Base-by-base conservation (phyloP, 2,329 filamentous ascomycete genomes). In the Parastagonospora avenae region DNA sequence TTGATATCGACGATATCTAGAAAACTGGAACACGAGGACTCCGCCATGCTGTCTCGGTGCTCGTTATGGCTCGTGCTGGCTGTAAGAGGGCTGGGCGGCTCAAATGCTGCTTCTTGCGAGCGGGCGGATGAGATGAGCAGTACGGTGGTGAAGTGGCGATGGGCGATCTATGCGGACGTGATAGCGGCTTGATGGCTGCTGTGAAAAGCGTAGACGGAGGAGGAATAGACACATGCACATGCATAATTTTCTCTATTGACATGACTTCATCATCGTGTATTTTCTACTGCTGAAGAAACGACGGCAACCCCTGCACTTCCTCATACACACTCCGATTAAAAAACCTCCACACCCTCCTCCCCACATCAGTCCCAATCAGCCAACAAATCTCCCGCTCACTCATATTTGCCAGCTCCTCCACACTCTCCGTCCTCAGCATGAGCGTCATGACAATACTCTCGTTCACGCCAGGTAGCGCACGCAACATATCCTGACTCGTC, bases 1-100 rank as follows among this genome's bases (percentile, higher is more conserved):
- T 97, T 70, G 91, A 95, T 75, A 91, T 96, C 74, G 93, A 97
- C 80, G 92, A 97, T 77, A 96, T 97, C 76, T 97, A 70, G 74
- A 50, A 36, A 30, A 41, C 12, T 43, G 31, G 6, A 31, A 33
- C 44, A n/a, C 28, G 60, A 10, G 24, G 38, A 24, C 60, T 73
- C 70, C 70, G 70, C 70, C 70, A 73, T 73, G 70, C 69, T 70
- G 68, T 66, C 63, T 66, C 57, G 63, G 63, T 50, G 47, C 44
- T 48, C 38, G 31, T 8, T 42, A 48, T 42, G 45, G 55, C 52
- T 48, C 47, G 41, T 47, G 43, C 55, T 53, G 57, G 57, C 57
- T 51, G 54, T 59, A 54, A 37, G 49, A 50, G 52, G 48, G 50
- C 48, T 52, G 64, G 57, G 57, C 66, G 64, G 70, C 70, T 73